phyloP scores from a whole-genome alignment of 1,284 basidiomycete species.

The Peniophora sp. region DNA sequence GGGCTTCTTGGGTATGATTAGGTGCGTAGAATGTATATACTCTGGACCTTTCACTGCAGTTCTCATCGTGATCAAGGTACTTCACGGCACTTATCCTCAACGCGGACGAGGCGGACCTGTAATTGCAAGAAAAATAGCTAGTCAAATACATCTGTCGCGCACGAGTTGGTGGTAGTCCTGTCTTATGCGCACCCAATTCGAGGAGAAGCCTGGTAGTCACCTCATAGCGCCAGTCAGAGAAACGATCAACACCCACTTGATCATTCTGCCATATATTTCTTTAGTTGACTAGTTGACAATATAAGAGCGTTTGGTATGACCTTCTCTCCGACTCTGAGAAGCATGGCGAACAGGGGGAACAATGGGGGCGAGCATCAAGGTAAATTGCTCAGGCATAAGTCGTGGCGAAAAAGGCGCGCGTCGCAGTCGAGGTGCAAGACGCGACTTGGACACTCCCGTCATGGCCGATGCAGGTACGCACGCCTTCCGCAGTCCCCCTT shows the following conservation, averaged over 20 bases:
- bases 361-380: neutral
- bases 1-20: conserved; percentile 3
- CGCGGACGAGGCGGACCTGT: conserved; percentile 27
- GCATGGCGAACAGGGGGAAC: neutral
- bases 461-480: conserved; percentile 23
- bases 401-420: neutral
- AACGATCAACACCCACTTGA: too few species aligned
- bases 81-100: conserved; percentile 40
- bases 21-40: neutral
- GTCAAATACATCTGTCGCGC: too few species aligned
- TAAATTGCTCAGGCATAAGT: neutral
- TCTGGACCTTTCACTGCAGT: conserved; percentile 25
- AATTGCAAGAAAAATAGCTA: too few species aligned
- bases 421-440: neutral
- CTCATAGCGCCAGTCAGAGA: too few species aligned
- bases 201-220: too few species aligned
- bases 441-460: neutral
- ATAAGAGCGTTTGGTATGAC: too few species aligned
- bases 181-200: too few species aligned
- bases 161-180: too few species aligned
- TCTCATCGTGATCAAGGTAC: conserved; percentile 35
- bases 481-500: neutral
- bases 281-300: too few species aligned
- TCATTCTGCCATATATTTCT: too few species aligned
- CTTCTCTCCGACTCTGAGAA: too few species aligned